These are phyloP conservation scores for Oxytropis ochrocephala DNA, from an alignment of 306 rosid species.

Conservation along the genomic window DNA sequence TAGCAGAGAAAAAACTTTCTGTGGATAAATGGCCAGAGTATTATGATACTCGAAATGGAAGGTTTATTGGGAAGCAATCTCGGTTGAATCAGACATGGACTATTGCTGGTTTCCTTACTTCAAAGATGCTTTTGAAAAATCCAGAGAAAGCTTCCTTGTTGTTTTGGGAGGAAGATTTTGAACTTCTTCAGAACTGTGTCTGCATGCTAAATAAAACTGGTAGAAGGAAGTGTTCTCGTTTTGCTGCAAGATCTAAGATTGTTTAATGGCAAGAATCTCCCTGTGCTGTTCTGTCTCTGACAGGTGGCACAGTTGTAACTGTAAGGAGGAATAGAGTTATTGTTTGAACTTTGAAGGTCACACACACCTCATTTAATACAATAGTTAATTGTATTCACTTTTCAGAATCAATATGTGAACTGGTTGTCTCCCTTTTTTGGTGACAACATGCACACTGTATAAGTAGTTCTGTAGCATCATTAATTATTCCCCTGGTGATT, in stretches of 20 bases:
- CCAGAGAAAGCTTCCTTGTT: constrained; percentile 79
- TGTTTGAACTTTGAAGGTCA: not conserved
- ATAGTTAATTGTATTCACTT: not conserved
- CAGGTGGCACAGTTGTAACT: not conserved
- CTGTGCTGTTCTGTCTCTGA: not conserved
- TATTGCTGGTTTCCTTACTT: constrained; percentile 78
- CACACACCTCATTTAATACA: not conserved
- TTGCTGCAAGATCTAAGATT: constrained; percentile 70
- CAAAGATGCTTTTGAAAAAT: constrained; percentile 77
- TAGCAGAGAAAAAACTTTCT: constrained; percentile 73
- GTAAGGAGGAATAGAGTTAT: constrained; percentile 1
- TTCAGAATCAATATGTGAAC: not conserved
- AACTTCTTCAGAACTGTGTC: constrained; percentile 86
- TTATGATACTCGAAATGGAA: constrained; percentile 81
- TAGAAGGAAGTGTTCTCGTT: constrained; percentile 74
- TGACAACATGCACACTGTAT: not conserved
- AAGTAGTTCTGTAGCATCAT: not conserved
- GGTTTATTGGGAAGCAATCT: constrained; percentile 82
- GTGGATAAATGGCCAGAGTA: constrained; percentile 89
- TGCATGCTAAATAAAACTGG: constrained; percentile 76
- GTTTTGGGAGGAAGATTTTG: constrained; percentile 94
- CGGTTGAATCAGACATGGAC: constrained; percentile 90
- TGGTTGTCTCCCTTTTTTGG: not conserved
- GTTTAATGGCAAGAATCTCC: constrained; percentile 27
- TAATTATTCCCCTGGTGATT: not conserved